Percentiles rank a stretch among this genome's conserved stretches.
Evolutionary conservation across 2,329 filamentous ascomycete genomes (phyloP).

Genomic region (Fusarium sp.): DNA sequence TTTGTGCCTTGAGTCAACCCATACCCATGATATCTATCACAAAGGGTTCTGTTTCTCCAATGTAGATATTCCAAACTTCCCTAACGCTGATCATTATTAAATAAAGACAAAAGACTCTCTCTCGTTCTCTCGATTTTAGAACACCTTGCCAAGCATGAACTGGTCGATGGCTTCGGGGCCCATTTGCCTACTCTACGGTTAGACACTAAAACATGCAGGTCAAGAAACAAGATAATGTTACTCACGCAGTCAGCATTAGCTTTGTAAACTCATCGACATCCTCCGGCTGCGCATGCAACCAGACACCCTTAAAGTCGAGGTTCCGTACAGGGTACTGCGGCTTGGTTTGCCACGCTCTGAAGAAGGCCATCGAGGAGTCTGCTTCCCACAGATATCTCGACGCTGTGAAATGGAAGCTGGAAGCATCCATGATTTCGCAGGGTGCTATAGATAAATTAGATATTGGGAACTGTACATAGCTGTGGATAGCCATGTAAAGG

Average conservation of each 20-base stretch:
- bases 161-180: constrained; percentile 55
- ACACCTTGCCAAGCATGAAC: constrained; percentile 52
- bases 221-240: constrained; percentile 9
- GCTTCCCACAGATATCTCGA: constrained; percentile 61
- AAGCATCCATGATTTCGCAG: constrained; percentile 31
- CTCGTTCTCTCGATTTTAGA: constrained; percentile 24
- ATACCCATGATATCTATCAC: not conserved
- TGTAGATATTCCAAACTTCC: not conserved
- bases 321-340: constrained; percentile 55
- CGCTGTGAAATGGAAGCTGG: constrained; percentile 52
- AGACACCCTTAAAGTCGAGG: constrained; percentile 55
- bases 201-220: not conserved
- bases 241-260: constrained; percentile 56
- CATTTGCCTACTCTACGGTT: constrained; percentile 49
- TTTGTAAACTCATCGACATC: constrained; percentile 59
- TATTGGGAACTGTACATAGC: not conserved
- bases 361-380: constrained; percentile 57
- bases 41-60: not conserved
- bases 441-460: constrained; percentile 33
- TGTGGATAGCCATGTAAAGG: not conserved
- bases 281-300: constrained; percentile 54
- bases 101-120: not conserved
- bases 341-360: constrained; percentile 60
- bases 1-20: not conserved
- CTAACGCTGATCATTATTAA: not conserved